These are phyloP conservation scores for Neofusicoccum cordaticola DNA, from an alignment of 2,329 filamentous ascomycete genomes.

Conservation along the genomic window DNA sequence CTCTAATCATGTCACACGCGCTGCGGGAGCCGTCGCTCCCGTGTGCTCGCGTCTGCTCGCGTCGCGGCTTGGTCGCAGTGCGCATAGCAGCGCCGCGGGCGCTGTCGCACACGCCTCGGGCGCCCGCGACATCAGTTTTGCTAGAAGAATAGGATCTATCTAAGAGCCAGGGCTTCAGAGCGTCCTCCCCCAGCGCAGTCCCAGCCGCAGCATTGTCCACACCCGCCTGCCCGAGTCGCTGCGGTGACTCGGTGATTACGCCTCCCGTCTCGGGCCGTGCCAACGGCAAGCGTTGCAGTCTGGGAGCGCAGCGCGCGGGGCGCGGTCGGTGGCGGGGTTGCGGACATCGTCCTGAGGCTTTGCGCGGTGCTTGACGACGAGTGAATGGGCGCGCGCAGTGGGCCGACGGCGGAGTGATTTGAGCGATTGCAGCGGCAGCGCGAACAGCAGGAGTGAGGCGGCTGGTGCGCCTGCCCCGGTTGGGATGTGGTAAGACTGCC, in stretches of 20 bases:
- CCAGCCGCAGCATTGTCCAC: neutral
- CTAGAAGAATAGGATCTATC: neutral
- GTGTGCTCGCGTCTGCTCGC: neutral
- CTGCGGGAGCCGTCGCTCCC: neutral
- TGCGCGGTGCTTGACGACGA: neutral
- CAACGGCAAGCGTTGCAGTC: neutral
- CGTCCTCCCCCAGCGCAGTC: neutral
- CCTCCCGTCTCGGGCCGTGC: neutral
- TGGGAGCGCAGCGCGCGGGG: conserved; percentile 1
- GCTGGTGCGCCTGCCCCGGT: neutral
- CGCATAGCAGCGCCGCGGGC: conserved; percentile 1
- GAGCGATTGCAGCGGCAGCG: neutral
- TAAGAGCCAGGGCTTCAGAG: neutral
- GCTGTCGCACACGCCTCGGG: neutral
- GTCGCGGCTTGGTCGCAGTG: neutral
- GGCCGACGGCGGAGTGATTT: neutral
- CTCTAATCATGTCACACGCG: neutral
- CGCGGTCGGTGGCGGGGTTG: neutral
- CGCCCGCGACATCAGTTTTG: neutral
- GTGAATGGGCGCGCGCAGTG: neutral
- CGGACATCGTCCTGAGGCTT: neutral
- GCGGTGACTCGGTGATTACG: neutral
- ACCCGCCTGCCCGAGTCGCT: neutral
- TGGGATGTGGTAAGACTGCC: neutral
- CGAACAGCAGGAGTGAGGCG: conserved; percentile 6